Conservation (phyloP, 1,284 basidiomycete genomes). For the Pseudozyma tsukubaensis region DNA sequence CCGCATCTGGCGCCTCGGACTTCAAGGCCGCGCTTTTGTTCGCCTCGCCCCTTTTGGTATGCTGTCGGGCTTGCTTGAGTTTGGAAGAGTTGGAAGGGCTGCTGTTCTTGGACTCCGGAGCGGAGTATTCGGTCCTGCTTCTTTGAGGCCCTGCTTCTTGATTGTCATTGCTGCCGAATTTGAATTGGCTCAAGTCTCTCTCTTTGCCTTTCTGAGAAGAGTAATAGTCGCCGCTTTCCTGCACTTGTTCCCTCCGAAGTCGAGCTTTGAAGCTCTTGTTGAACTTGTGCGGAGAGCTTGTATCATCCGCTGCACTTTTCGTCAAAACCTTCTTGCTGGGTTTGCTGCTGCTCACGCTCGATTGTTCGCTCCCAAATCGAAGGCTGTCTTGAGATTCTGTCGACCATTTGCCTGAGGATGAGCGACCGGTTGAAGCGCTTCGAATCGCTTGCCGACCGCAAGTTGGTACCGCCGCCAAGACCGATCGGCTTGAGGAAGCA, state of each 20-base stretch:
- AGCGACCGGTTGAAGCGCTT: constrained; percentile 5
- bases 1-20: neutral
- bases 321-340: no score
- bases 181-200: neutral
- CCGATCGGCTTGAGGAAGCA: constrained; percentile 4
- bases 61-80: neutral
- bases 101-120: no score
- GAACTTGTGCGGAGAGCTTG: neutral
- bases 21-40: no score
- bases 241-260: neutral
- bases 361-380: no score
- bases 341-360: no score
- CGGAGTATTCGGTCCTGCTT: no score
- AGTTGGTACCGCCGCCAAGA: neutral
- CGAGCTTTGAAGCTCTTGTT: neutral
- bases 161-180: neutral
- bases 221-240: neutral
- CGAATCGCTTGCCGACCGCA: neutral
- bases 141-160: no score
- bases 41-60: neutral
- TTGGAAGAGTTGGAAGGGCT: no score
- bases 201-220: constrained; percentile 10
- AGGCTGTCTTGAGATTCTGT: neutral
- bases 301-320: neutral
- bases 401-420: no score